phyloP scores from a whole-genome alignment of 805 yeast species.

The Brettanomyces anomalus region DNA sequence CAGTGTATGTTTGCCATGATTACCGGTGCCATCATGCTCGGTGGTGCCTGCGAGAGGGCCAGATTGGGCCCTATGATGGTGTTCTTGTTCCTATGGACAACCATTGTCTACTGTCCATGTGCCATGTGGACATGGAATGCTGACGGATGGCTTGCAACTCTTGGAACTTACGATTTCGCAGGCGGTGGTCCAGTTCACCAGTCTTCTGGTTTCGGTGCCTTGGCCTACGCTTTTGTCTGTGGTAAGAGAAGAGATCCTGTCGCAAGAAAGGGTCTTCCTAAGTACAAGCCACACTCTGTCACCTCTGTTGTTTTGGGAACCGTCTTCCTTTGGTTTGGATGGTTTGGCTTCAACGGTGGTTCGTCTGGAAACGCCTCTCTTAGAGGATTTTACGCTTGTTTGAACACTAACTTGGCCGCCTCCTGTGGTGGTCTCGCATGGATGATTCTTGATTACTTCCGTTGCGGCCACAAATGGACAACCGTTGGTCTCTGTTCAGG shows the following conservation, averaged over 20 bases:
- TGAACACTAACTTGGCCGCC: slow-evolving; percentile 92
- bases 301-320: slow-evolving; percentile 88
- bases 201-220: slow-evolving; percentile 88
- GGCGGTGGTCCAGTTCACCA: slow-evolving; percentile 99
- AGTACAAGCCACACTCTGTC: slow-evolving; percentile 90
- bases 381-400: slow-evolving; percentile 90
- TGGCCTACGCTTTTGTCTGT: slow-evolving; percentile 83
- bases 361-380: slow-evolving; percentile 90
- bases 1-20: slow-evolving; percentile 96
- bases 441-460: slow-evolving; percentile 83
- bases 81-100: slow-evolving; percentile 87
- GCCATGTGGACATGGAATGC: slow-evolving; percentile 98
- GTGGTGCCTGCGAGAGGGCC: slow-evolving; percentile 98
- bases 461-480: slow-evolving; percentile 73
- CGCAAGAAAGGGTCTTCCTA: slow-evolving; percentile 62
- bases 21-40: slow-evolving; percentile 89
- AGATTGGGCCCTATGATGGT: slow-evolving; percentile 95
- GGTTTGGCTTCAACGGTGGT: slow-evolving; percentile 99
- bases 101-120: slow-evolving; percentile 90
- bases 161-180: slow-evolving; percentile 92
- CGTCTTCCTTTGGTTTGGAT: slow-evolving; percentile 93
- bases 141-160: slow-evolving; percentile 75
- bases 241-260: slow-evolving; percentile 89
- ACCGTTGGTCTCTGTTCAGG: slow-evolving; percentile 93
- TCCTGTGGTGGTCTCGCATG: slow-evolving; percentile 88